Conservation (phyloP, 257 asterid species). For the Leptodermis oblonga region DNA sequence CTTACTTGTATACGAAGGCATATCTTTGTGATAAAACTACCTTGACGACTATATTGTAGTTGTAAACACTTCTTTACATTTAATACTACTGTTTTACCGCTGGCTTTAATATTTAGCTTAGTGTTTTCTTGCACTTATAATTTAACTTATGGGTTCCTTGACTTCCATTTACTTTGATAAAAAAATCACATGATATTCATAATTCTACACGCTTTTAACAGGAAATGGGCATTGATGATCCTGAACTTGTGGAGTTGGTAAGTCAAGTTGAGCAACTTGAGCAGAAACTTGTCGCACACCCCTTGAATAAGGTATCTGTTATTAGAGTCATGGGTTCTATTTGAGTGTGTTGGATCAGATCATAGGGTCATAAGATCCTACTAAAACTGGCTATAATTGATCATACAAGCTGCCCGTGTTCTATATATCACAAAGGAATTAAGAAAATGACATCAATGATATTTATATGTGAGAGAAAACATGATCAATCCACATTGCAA, state of each 20-base stretch:
- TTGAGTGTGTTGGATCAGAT: no score
- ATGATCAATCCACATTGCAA: no score
- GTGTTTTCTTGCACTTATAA: background rate
- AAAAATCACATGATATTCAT: background rate
- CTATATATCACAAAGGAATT: no score
- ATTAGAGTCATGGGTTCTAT: no score
- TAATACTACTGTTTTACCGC: background rate
- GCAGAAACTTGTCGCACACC: slow-evolving; percentile 69
- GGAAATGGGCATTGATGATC: slow-evolving; percentile 90
- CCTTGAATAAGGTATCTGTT: slow-evolving; percentile 65
- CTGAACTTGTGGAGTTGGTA: slow-evolving; percentile 69
- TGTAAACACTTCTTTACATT: background rate
- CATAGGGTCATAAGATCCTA: no score
- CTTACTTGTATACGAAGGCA: background rate
- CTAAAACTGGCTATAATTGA: no score
- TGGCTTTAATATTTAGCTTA: no score
- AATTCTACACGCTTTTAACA: slow-evolving; percentile 24
- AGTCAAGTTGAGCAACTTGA: slow-evolving; percentile 79
- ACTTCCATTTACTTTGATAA: background rate
- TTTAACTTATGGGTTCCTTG: background rate
- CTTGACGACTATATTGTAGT: background rate
- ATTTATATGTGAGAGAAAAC: no score
- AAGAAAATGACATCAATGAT: no score
- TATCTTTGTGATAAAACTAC: background rate
- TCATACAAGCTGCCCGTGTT: no score